Conservation (phyloP, 208 protist genomes). For the Strigomonas galati region DNA sequence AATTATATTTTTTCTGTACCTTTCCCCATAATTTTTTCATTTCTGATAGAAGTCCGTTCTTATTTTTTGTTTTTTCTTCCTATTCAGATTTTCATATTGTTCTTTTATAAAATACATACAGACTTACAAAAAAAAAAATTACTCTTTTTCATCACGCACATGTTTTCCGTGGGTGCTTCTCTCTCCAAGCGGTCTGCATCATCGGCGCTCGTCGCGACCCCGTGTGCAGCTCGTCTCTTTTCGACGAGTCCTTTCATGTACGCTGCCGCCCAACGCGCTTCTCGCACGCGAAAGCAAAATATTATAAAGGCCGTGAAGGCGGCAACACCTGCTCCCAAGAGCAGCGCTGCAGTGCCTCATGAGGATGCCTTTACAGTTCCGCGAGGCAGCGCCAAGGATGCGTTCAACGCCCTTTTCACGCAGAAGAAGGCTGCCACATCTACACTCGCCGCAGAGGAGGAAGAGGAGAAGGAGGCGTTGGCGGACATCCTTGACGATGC, state of each 20-base stretch:
- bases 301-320: background rate
- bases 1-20: conserved; percentile 4
- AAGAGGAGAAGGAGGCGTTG: background rate
- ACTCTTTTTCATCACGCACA: background rate
- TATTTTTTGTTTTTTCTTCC: background rate
- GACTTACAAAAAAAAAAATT: background rate
- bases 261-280: background rate
- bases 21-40: background rate
- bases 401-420: background rate
- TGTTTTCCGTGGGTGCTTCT: background rate
- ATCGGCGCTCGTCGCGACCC: background rate
- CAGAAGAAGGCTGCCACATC: background rate
- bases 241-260: background rate
- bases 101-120: background rate
- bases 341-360: background rate
- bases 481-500: background rate
- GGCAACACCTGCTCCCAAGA: background rate
- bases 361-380: background rate
- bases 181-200: background rate
- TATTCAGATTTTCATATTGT: background rate
- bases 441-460: background rate
- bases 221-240: background rate
- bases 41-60: background rate
- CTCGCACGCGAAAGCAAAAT: background rate
- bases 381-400: background rate